Base-by-base conservation (phyloP, 2,329 filamentous ascomycete species). In the Diaporthe sp. region DNA sequence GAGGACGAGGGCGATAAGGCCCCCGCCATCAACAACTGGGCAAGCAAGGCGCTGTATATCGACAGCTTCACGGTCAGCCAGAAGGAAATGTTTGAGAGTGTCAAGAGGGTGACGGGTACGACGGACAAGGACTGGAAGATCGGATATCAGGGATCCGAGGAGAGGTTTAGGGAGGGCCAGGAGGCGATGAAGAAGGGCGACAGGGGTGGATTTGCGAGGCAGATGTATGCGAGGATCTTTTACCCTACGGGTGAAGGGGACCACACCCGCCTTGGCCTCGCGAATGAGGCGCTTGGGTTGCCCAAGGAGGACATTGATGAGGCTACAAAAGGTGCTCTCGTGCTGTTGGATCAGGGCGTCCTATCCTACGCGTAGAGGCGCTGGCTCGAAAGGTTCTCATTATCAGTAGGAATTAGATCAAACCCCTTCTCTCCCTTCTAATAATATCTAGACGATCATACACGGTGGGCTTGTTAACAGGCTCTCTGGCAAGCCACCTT, bases 51-150 rank as follows among this genome's bases (percentile, higher is more conserved):
- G 0, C 80, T 92, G 3, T 91, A 88, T 77, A 77, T 92, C 15
- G 86, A 85, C 12, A 91, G 88, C 75, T 94, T 93, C 83, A 81
- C 83, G 7, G 78, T 91, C 75, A 90, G 82, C 74, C 92, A 94
- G 81, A 86, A 86, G 28, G 92, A 94, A 8, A 93, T 94, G 85
- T 86, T 94, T 73, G 87, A 88, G 58, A 88, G 87, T 28, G 83
- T 92, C 10, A 86, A 91, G 79, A 87, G 88, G 0, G 91, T 91
- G 4, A 88, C 89, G 0, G 87, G 87, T 0, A 90, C 88, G 0
- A 87, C 82, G 1, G 88, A 91, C 58, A 81, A 80, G 0, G 91
- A 93, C 78, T 94, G 92, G 92, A 86, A 79, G 2, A 86, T 94
- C 62, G 84, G 80, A 2, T 81, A 86, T 8, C 86, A 90, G 80